Evolutionary conservation across 2,329 filamentous ascomycete species (phyloP), one percentile per base, ranked within the genome.

Genomic region (Whalleya microplaca): DNA sequence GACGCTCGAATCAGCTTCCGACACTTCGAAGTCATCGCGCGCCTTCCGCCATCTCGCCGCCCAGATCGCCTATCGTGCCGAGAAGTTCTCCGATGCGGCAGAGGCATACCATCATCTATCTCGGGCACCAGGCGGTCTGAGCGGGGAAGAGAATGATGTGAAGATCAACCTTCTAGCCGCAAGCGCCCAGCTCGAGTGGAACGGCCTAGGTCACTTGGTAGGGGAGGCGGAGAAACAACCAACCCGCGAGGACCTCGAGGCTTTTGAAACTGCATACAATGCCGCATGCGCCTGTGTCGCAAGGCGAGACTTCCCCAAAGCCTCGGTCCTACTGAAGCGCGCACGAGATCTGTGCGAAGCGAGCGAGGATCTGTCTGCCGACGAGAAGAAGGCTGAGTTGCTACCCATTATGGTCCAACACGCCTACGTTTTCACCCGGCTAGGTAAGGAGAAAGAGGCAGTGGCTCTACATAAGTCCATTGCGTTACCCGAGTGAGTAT

Each of bases 241-340:
- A 8, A 75, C 75, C 6, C 76, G 81, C 56, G 84, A 87, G 58
- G 85, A 90, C 65, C 74, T 89, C 21, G 89, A 92, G 60, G 84
- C 87, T 1, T 95, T 95, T 65, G 91, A 95, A 76, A 87, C 89
- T 21, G 87, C 89, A 10, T 96, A 91, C 75, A 96, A 96, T 72
- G 83, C 85, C 21, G 91, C 90, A 8, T 94, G 90, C 71, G 81
- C 81, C 19, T 85, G 84, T 70, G 86, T 95, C 65, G 88, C 89
- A 14, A 80, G 84, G 45, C 88, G 86, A 7, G 87, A 90, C 64
- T 77, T 90, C 40, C 80, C 75, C 3, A 82, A 85, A 63, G 90
- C 85, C 1, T 80, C 85, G 20, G 76, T 88, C 21, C 78, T 93
- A 54, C 75, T 95, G 57, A 89, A 87, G 73, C 81, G 87, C 51